phyloP scores from a whole-genome alignment of 2,329 filamentous ascomycete genomes.

The Graphilbum ipis-grandicollis region DNA sequence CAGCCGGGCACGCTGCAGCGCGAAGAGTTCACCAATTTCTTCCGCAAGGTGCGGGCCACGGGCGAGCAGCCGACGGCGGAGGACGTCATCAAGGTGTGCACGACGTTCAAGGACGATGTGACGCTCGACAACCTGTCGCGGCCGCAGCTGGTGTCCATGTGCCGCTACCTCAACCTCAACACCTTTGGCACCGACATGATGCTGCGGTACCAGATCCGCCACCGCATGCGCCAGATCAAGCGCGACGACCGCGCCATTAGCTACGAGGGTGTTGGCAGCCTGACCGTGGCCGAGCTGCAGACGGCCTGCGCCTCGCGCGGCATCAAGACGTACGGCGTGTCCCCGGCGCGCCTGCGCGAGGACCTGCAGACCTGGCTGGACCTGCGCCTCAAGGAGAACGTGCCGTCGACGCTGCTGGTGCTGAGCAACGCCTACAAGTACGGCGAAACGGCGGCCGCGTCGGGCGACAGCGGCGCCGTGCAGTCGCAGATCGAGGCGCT shows the following conservation, averaged over 20 bases:
- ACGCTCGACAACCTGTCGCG: slow-evolving; percentile 93
- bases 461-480: slow-evolving; percentile 52
- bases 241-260: slow-evolving; percentile 88
- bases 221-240: slow-evolving; percentile 99
- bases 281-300: slow-evolving; percentile 88
- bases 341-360: slow-evolving; percentile 69
- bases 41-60: slow-evolving; percentile 85
- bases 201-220: slow-evolving; percentile 90
- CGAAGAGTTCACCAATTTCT: slow-evolving; percentile 91
- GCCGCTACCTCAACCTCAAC: slow-evolving; percentile 94
- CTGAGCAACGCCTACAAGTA: slow-evolving; percentile 98
- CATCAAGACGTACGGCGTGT: slow-evolving; percentile 82
- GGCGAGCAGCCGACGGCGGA: slow-evolving; percentile 75
- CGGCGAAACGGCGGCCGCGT: slow-evolving; percentile 34
- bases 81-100: slow-evolving; percentile 97
- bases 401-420: slow-evolving; percentile 91
- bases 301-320: slow-evolving; percentile 82
- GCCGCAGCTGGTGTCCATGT: slow-evolving; percentile 92
- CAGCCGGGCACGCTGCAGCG: slow-evolving; percentile 71
- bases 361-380: slow-evolving; percentile 92
- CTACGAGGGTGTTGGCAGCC: slow-evolving; percentile 80
- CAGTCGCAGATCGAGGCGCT: slow-evolving; percentile 84
- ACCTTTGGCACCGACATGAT: slow-evolving; percentile 96
- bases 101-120: slow-evolving; percentile 95
- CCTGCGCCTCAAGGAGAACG: slow-evolving; percentile 77